These are phyloP conservation scores for Sphaerostilbella broomeana DNA, from an alignment of 2,329 filamentous ascomycete genomes.

Conservation along the genomic window DNA sequence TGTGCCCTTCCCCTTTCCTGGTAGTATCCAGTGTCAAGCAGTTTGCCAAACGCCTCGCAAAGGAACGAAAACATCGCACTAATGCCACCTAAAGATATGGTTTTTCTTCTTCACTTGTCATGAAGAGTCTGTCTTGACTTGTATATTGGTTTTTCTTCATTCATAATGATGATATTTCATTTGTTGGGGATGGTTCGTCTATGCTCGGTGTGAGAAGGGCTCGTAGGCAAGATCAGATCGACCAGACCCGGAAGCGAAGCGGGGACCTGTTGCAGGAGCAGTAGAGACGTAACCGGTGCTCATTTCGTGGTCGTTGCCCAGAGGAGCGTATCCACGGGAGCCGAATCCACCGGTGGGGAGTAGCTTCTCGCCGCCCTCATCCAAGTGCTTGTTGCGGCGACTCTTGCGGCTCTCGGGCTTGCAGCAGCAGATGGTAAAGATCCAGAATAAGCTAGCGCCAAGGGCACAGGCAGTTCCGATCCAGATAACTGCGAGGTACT, in stretches of 20 bases:
- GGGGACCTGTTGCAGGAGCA: too few relatives aligned
- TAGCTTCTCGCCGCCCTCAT: constrained; percentile 45
- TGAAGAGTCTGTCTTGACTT: too few relatives aligned
- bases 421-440: constrained; percentile 88
- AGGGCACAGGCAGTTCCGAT: constrained; percentile 71
- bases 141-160: too few relatives aligned
- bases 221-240: constrained; percentile 54
- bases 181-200: constrained; percentile 19
- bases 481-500: constrained; percentile 70
- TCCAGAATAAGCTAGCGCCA: constrained; percentile 79
- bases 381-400: constrained; percentile 27
- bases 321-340: constrained; percentile 29
- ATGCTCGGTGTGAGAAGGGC: constrained; percentile 54
- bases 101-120: too few relatives aligned
- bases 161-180: background rate
- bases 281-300: constrained; percentile 32
- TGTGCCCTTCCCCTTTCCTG: background rate
- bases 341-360: constrained; percentile 30
- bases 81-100: background rate
- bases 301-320: constrained; percentile 31
- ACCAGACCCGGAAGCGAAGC: constrained; percentile 34
- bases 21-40: background rate
- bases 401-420: constrained; percentile 41
- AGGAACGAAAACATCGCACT: constrained; percentile 6
- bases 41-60: constrained; percentile 12